Base-by-base conservation (phyloP, 805 yeast species). In the Saccharomyces eubayanus region DNA sequence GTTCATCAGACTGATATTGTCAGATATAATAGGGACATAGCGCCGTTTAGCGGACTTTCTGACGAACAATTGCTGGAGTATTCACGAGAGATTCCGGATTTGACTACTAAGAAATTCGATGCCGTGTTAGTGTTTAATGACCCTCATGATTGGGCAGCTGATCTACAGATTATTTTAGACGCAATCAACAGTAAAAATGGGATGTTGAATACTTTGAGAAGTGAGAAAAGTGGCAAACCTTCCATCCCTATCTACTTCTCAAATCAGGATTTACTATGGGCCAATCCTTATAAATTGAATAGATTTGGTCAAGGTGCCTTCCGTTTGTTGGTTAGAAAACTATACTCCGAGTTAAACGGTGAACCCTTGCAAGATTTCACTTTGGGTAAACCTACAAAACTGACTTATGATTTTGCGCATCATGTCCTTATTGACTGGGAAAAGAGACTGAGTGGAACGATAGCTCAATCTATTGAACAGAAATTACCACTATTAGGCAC, bases 231-330 rank as follows among this genome's bases (percentile, higher is more conserved):
- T n/a, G 52, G 66, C 20, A 68, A 68, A 11, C 91, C 89, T 46
- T 71, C 80, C 1, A 74, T 86, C 1, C 96, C 94, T 2, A 83
- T 87, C 20, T 79, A 82, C 56, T 89, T 88, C 70, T 85, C 92
- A 46, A 89, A 89, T 69, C 80, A 86, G 64, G 97, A 91, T 69
- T 79, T 88, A 63, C 63, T 86, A 31, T 91, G 96, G 96, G 88
- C 96, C 16, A 90, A 87, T 64, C 89, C 85, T 62, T 91, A 85
- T 67, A 70, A 66, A 14, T 70, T 84, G 52, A 89, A 96, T 24
- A 77, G 97, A 53, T 87, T 89, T 63, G 97, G 97, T 6, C 96
- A 90, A 71, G 97, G 97, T 28, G 95, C 92, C 1, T 85, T 87
- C 62, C 75, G 92, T 56, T 77, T 80, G 51, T 71, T 80, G 47